Evolutionary conservation across 495 filamentous ascomycete species (phyloP), one percentile per base, ranked within the genome.

Genomic region (Aspergillus funiculosus): DNA sequence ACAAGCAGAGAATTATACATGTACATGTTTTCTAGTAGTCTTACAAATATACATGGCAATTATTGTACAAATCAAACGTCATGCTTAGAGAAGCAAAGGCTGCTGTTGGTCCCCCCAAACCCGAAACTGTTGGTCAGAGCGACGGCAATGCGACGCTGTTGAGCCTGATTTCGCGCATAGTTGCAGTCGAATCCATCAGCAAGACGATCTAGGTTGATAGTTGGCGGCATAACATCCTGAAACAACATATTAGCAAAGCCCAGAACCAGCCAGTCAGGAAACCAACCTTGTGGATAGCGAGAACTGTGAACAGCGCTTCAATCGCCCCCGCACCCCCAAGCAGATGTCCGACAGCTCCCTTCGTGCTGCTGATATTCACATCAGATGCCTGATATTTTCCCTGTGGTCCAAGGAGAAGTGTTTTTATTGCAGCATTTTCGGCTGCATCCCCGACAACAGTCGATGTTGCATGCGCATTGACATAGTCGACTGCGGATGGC

Each of bases 91-190:
- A 98, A 94, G 49, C 89, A 91, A 31, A 98, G 68, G 50, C 78
- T 87, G 32, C 90, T 90, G 69, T 97, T 97, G 6, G 92, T 98
- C 21, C 92, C 92, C 7, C 92, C 92, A 71, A 98, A 98, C 1
- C 92, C 92, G 73, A 98, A 98, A 58, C 91, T 97, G 57, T 98
- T 98, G 14, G 87, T 89, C 54, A 98, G 50, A 24, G 83, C 84
- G 19, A 90, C 85, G 45, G 83, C 73, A 17, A 96, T 80, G 30
- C 55, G 57, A 7, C 80, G 80, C 20, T 82, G 60, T 58, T 96
- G 90, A 2, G 86, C 73, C 22, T 71, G 49, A 1, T 80, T 70
- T 0, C 89, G 81, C 2, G 94, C 81, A 66, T 94, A 91, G 63
- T 98, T 96, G 71, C 88, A 95, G 42, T 82, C 72, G 39, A 89